These are phyloP conservation scores for Tetrahymena borealis DNA, from an alignment of 73 alveolate genomes.

Conservation along the genomic window DNA sequence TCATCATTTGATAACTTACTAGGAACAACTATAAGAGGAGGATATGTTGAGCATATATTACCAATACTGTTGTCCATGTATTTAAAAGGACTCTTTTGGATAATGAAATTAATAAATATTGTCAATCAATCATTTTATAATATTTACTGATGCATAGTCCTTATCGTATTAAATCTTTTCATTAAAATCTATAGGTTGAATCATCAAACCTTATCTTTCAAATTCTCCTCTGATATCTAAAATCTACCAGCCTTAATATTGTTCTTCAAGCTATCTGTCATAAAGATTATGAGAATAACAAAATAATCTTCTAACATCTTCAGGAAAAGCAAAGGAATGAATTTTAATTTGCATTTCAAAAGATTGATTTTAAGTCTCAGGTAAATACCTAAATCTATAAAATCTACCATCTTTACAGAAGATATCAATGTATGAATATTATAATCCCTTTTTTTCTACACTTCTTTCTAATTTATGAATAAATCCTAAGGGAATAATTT, in stretches of 20 bases:
- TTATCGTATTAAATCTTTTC: neutral
- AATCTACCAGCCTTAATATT: constrained; percentile 17
- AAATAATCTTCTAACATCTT: neutral
- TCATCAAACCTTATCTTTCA: constrained; percentile 16
- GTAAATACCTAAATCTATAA: constrained; percentile 1
- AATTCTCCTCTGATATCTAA: constrained; percentile 10
- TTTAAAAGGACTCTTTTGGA: constrained; percentile 7
- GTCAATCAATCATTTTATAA: neutral
- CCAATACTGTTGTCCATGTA: constrained; percentile 30
- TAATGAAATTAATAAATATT: neutral
- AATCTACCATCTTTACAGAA: constrained; percentile 29
- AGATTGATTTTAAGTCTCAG: constrained; percentile 2
- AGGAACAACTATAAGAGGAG: constrained; percentile 23
- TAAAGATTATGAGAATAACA: constrained; percentile 6
- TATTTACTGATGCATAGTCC: neutral
- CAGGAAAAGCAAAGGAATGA: constrained; percentile 8
- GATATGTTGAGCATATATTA: constrained; percentile 20
- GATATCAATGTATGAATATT: constrained; percentile 15
- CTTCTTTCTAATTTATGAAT: constrained; percentile 24
- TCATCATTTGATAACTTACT: constrained; percentile 20
- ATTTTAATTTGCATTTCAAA: neutral
- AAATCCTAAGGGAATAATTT: constrained; percentile 4
- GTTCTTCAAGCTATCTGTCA: neutral
- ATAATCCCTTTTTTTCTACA: constrained; percentile 15
- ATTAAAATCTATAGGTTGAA: neutral